Percentiles rank a stretch among this genome's conserved stretches.
Evolutionary conservation across 169 alveolate genomes (phyloP).

Genomic region (Amoebophrya sp.): DNA sequence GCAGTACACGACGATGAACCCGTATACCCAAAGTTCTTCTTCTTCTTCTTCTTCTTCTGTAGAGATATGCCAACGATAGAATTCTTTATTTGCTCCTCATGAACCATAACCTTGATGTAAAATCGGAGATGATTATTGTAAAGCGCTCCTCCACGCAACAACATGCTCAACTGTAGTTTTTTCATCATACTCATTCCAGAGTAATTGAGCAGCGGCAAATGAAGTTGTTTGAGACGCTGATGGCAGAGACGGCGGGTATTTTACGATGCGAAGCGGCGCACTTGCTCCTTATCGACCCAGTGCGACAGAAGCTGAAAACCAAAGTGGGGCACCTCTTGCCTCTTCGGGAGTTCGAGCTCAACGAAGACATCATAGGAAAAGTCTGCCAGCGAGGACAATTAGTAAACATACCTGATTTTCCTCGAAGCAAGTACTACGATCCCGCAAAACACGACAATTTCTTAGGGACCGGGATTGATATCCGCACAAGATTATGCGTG

Average conservation of each 20-base stretch:
- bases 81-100: no score
- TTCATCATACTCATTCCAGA: no score
- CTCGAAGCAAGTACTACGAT: not conserved
- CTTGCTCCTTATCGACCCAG: not conserved
- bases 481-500: not conserved
- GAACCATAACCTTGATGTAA: no score
- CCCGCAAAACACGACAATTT: not conserved
- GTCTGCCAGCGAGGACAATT: not conserved
- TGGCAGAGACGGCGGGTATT: not conserved
- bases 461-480: not conserved
- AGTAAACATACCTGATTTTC: not conserved
- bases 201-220: not conserved
- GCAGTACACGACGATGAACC: conserved; percentile 17
- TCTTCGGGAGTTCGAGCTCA: not conserved
- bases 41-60: not conserved
- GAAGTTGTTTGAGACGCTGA: conserved; percentile 12
- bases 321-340: not conserved
- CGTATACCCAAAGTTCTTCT: not conserved
- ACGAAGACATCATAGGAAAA: not conserved
- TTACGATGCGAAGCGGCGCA: not conserved
- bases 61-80: no score
- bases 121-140: no score
- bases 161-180: no score
- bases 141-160: no score
- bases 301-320: not conserved